Evolutionary conservation across 805 yeast genomes (phyloP).

Genomic region (Kurtzmaniella cleridarum): DNA sequence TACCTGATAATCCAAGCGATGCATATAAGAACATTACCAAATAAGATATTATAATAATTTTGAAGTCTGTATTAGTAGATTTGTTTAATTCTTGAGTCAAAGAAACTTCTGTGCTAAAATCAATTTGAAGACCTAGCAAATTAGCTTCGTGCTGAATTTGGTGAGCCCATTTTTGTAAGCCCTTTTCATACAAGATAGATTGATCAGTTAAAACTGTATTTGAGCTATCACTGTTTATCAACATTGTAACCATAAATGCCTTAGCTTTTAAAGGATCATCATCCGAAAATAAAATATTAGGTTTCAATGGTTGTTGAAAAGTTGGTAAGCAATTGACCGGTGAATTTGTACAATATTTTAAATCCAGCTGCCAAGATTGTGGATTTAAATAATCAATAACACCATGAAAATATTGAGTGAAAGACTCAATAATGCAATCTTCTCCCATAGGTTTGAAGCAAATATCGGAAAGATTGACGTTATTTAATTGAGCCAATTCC

Average conservation of each 20-base stretch:
- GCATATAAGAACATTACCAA: conserved; percentile 85
- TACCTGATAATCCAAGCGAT: conserved; percentile 69
- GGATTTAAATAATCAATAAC: conserved; percentile 45
- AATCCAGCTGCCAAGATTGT: conserved; percentile 48
- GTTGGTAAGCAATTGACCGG: conserved; percentile 89
- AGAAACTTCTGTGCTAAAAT: conserved; percentile 80
- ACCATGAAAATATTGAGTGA: conserved; percentile 83
- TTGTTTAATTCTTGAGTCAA: conserved; percentile 78
- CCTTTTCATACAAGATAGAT: conserved; percentile 65
- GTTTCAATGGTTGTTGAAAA: conserved; percentile 84
- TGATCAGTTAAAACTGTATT: conserved; percentile 33
- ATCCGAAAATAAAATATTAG: conserved; percentile 55
- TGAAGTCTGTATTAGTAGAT: conserved; percentile 73
- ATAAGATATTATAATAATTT: conserved; percentile 69
- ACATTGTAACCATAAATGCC: conserved; percentile 73
- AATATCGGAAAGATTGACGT: conserved; percentile 49
- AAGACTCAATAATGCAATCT: conserved; percentile 77
- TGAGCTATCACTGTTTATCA: conserved; percentile 49
- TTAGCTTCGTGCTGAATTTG: conserved; percentile 42
- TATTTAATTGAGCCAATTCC: conserved; percentile 31
- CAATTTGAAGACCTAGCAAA: conserved; percentile 50
- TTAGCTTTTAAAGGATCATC: conserved; percentile 51
- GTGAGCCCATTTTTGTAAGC: conserved; percentile 51
- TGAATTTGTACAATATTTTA: conserved; percentile 60
- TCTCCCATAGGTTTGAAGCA: conserved; percentile 83